These are phyloP conservation scores for Hyphopichia homilentoma DNA, from an alignment of 805 yeast species.

Conservation along the genomic window DNA sequence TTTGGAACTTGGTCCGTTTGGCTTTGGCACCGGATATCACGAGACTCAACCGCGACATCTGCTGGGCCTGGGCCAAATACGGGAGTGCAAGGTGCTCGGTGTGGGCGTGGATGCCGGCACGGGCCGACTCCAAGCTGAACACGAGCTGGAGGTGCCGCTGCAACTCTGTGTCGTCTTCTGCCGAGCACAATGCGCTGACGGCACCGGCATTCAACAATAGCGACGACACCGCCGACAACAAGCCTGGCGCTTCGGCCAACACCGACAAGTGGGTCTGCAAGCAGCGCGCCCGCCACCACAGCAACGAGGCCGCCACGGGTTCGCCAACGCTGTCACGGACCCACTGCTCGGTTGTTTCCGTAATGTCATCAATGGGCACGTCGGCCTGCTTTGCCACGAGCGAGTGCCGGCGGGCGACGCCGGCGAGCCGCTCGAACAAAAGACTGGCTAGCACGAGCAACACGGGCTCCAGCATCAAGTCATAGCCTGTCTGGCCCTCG, in stretches of 20 bases:
- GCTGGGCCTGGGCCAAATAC: slow-evolving; percentile 52
- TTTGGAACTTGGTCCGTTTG: slow-evolving; percentile 80
- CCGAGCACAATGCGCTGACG: slow-evolving; percentile 22
- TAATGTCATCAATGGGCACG: slow-evolving; percentile 23
- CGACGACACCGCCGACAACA: slow-evolving; percentile 41
- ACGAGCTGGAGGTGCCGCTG: slow-evolving; percentile 39
- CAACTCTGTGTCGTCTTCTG: slow-evolving; percentile 24
- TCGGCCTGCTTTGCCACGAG: slow-evolving; percentile 27
- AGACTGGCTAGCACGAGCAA: slow-evolving; percentile 25
- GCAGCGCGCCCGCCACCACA: slow-evolving; percentile 78
- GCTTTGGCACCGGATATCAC: slow-evolving; percentile 87
- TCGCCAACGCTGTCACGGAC: slow-evolving; percentile 12
- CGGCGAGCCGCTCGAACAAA: slow-evolving; percentile 40
- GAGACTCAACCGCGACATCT: slow-evolving; percentile 56
- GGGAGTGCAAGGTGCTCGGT: slow-evolving; percentile 61
- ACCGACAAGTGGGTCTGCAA: slow-evolving; percentile 61
- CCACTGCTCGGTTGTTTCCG: slow-evolving; percentile 11
- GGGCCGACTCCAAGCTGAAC: slow-evolving; percentile 64
- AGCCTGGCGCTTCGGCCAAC: slow-evolving; percentile 59
- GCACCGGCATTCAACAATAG: slow-evolving; percentile 32
- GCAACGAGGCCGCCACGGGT: slow-evolving; percentile 43
- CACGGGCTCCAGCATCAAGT: slow-evolving; percentile 37
- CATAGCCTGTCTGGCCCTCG: slow-evolving; percentile 72
- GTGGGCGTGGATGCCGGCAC: slow-evolving; percentile 57
- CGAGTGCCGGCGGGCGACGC: slow-evolving; percentile 35